Evolutionary conservation across 352 stramenopile genomes (phyloP), one percentile per base, ranked within the genome.

Genomic region (Aphanomyces invadans): DNA sequence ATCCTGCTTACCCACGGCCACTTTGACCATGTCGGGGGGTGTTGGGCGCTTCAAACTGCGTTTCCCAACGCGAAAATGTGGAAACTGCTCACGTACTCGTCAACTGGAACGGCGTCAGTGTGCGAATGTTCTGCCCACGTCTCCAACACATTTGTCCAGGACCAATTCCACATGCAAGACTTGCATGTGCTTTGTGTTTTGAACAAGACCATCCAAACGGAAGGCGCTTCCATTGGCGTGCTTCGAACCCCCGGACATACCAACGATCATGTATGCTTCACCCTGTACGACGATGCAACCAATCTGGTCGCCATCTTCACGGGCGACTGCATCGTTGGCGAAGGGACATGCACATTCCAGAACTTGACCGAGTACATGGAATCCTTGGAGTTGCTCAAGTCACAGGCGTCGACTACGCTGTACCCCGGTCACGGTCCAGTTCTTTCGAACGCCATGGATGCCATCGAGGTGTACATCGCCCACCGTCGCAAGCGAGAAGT

Each of bases 1-100:
- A 70, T 97, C 44, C 59, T 97, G 28, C 75, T 96, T 53, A 97
- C 90, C 2, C 90, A 97, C 73, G 77, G 81, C 12, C 90, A 97
- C 65, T 75, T 76, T 26, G 90, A 97, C 68, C 90, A 97, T 69
- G 77, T 96, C 7, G 90, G 90, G 10, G 90, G 90, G 15, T 55
- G 97, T 0, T 59, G 88, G 59, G 70, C 72, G 39, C 60, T 92
- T 1, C 77, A 75, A 36, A 61, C 79, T 32, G 69, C 31, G 19
- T 94, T 90, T 44, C 79, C 83, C 3, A 45, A 65, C 15, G 74
- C 86, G 28, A 66, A 70, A 5, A 73, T 93, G 61, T 91, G 79
- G 77, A 96, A 96, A 61, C 82, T 78, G 31, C 73, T 61, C 1
- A 64, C 55, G 33, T 64, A 64, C 55, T 38, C 31, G 2, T 29